Percentiles rank a stretch among this genome's conserved stretches.
phyloP scores from a whole-genome alignment of 2,329 filamentous ascomycete species.

The Coniochaeta sp. region DNA sequence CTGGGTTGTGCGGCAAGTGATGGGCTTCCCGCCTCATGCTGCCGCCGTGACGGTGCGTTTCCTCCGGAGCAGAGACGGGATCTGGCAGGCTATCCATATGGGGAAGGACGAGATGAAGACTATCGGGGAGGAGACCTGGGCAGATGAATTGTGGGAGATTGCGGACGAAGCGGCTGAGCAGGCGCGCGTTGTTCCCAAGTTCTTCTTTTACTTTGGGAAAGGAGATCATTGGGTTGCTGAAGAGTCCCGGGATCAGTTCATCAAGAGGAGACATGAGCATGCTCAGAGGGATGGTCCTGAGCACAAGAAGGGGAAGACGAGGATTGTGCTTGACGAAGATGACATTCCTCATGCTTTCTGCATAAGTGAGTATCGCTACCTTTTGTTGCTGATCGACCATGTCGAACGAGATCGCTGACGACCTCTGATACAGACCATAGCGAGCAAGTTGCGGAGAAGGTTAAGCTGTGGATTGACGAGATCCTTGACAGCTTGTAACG shows the following conservation, averaged over 20 bases:
- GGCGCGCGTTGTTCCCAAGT: constrained; percentile 29
- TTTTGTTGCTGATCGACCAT: neutral
- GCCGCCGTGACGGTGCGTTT: constrained; percentile 44
- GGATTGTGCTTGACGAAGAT: constrained; percentile 46
- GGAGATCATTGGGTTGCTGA: constrained; percentile 57
- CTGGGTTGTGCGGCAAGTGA: constrained; percentile 32
- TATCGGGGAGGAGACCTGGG: constrained; percentile 53
- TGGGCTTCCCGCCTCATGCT: constrained; percentile 41
- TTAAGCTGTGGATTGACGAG: constrained; percentile 43
- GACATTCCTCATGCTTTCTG: constrained; percentile 56
- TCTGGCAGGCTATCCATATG: constrained; percentile 52
- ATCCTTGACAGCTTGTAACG: constrained; percentile 20
- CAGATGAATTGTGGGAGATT: constrained; percentile 49
- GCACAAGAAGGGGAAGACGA: constrained; percentile 29
- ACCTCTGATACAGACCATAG: constrained; percentile 30
- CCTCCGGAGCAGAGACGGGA: constrained; percentile 47
- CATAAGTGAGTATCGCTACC: constrained; percentile 31
- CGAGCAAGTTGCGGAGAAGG: constrained; percentile 40
- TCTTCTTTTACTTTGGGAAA: constrained; percentile 53
- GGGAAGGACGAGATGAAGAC: constrained; percentile 52
- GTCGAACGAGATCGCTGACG: constrained; percentile 4
- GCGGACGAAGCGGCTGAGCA: constrained; percentile 20
- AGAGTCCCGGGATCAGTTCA: constrained; percentile 47
- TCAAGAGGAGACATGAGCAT: constrained; percentile 30
- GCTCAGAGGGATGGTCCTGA: constrained; percentile 17